Percentiles rank a stretch among this genome's conserved stretches.
Evolutionary conservation across 2,329 filamentous ascomycete species (phyloP).

Genomic region (Didymella pinodella): DNA sequence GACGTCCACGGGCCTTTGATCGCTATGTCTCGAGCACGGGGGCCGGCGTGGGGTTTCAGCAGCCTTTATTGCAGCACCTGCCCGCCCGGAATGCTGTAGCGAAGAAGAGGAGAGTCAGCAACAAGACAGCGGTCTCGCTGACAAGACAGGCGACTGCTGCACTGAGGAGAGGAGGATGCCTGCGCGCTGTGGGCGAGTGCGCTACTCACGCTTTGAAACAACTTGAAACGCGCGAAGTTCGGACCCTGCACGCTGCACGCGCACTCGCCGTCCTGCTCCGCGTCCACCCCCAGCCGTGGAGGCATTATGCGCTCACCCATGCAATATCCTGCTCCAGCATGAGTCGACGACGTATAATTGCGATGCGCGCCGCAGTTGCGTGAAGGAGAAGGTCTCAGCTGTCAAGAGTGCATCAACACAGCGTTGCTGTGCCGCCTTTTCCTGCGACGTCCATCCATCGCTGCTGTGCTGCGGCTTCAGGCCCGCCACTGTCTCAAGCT

Average conservation of each 20-base stretch:
- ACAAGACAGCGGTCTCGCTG: slow-evolving; percentile 16
- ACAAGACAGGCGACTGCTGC: slow-evolving; percentile 13
- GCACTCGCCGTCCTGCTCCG: slow-evolving; percentile 6
- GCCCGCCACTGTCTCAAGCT: slow-evolving; percentile 12
- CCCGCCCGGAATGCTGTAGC: slow-evolving; percentile 11
- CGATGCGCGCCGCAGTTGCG: slow-evolving; percentile 11
- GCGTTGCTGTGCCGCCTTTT: slow-evolving; percentile 1
- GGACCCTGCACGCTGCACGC: slow-evolving; percentile 9
- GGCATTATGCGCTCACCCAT: slow-evolving; percentile 6
- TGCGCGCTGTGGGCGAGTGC: slow-evolving; percentile 13
- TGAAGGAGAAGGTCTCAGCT: neutral
- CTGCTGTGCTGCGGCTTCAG: neutral
- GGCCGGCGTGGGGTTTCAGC: slow-evolving; percentile 12
- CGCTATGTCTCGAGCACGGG: slow-evolving; percentile 11
- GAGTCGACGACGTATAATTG: slow-evolving; percentile 8
- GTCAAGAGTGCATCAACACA: neutral
- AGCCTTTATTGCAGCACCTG: slow-evolving; percentile 16
- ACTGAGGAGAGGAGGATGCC: slow-evolving; percentile 13
- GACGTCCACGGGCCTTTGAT: slow-evolving; percentile 1
- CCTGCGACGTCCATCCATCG: neutral
- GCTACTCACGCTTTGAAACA: slow-evolving; percentile 11
- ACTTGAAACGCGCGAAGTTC: slow-evolving; percentile 7
- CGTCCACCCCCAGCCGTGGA: neutral
- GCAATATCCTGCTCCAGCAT: slow-evolving; percentile 10
- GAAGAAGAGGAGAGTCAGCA: slow-evolving; percentile 13